Evolutionary conservation across 2,329 filamentous ascomycete species (phyloP).

Genomic region (Phyllosticta citriasiana): DNA sequence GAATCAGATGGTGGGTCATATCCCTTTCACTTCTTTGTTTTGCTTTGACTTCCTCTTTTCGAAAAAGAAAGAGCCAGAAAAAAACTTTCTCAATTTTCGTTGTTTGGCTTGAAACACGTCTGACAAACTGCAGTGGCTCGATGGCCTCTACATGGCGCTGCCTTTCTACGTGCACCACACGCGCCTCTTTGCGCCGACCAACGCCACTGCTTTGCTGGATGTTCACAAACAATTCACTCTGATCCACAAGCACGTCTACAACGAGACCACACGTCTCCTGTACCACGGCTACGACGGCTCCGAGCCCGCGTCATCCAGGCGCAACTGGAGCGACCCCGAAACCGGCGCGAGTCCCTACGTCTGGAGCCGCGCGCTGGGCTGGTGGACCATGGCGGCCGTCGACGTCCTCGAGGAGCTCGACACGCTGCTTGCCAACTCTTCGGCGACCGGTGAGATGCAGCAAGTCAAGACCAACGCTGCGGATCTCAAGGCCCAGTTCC

Average conservation of each 20-base stretch:
- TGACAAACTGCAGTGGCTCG: constrained; percentile 41
- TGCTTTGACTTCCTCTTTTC: not conserved
- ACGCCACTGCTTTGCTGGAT: constrained; percentile 35
- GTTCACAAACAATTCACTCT: constrained; percentile 27
- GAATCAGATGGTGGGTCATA: constrained; percentile 1
- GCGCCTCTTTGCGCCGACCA: constrained; percentile 26
- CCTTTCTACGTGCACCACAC: constrained; percentile 32
- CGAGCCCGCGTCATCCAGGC: constrained; percentile 18
- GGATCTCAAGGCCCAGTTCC: not conserved
- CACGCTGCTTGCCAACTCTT: constrained; percentile 31
- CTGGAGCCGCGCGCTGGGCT: constrained; percentile 28
- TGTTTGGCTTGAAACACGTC: constrained; percentile 21
- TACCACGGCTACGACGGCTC: constrained; percentile 27
- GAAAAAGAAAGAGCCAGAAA: not conserved
- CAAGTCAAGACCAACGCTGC: not conserved
- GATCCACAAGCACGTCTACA: constrained; percentile 26
- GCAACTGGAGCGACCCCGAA: constrained; percentile 23
- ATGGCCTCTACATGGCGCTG: constrained; percentile 39
- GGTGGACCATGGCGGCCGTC: constrained; percentile 32
- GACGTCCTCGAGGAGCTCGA: constrained; percentile 40
- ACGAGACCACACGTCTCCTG: constrained; percentile 23
- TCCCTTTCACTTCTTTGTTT: not conserved
- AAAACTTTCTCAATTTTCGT: not conserved
- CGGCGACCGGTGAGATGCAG: constrained; percentile 30
- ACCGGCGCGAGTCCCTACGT: constrained; percentile 28